Percentiles rank a stretch among this genome's conserved stretches.
Evolutionary conservation across 164 flowering plant genomes (phyloP).

Genomic region (Liriodendron chinense): DNA sequence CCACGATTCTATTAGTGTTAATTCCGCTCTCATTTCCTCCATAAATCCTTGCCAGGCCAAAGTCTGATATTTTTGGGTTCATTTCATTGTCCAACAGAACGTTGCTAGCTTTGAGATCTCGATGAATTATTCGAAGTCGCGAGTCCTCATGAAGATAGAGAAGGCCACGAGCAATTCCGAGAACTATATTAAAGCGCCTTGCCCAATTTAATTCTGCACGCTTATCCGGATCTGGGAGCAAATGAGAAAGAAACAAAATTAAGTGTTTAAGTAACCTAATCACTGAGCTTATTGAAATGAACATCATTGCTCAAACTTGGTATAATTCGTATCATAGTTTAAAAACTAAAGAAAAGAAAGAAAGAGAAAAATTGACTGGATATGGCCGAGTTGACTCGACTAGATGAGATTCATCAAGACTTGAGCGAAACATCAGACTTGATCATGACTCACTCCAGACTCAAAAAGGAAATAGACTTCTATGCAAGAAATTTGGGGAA

Average conservation of each 20-base stretch:
- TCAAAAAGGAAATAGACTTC: too few relatives aligned
- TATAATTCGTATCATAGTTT: too few relatives aligned
- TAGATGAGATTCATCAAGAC: too few relatives aligned
- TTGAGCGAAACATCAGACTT: too few relatives aligned
- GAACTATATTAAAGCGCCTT: conserved; percentile 21
- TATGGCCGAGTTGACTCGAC: too few relatives aligned
- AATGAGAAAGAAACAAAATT: neutral
- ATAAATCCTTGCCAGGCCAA: conserved; percentile 45
- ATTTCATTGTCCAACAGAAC: conserved; percentile 43
- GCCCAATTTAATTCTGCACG: conserved; percentile 13
- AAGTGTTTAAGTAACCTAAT: too few relatives aligned
- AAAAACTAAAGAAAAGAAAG: too few relatives aligned
- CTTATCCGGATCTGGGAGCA: neutral
- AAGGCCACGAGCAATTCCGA: conserved; percentile 51
- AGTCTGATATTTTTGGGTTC: conserved; percentile 49
- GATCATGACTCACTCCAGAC: too few relatives aligned
- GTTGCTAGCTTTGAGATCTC: conserved; percentile 61
- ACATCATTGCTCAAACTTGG: too few relatives aligned
- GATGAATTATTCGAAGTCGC: conserved; percentile 40
- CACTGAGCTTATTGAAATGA: too few relatives aligned
- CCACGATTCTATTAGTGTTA: conserved; percentile 24
- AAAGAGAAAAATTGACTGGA: too few relatives aligned
- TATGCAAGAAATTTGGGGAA: too few relatives aligned
- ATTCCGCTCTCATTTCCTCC: conserved; percentile 19
- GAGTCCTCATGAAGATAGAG: conserved; percentile 64